phyloP scores from a whole-genome alignment of 495 filamentous ascomycete genomes.

The Penicillium silybi region DNA sequence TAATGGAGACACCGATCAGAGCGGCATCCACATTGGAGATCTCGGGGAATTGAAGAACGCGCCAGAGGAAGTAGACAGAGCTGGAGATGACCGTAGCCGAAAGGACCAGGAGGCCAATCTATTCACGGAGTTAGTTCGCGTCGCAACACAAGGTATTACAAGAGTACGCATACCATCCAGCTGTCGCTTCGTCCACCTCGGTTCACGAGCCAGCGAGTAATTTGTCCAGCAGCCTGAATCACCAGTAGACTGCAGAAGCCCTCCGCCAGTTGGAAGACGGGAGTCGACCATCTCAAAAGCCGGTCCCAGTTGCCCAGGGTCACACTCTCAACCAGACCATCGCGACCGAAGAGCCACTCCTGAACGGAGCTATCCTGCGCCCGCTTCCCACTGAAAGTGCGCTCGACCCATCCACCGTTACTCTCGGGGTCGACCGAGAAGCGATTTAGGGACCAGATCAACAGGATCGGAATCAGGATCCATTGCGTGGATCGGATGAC shows the following conservation, averaged over 20 bases:
- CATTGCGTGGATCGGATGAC: slow-evolving; percentile 73
- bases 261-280: slow-evolving; percentile 88
- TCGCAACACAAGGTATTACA: slow-evolving; percentile 3
- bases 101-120: slow-evolving; percentile 85
- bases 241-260: slow-evolving; percentile 96
- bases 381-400: slow-evolving; percentile 67
- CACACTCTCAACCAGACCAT: slow-evolving; percentile 70
- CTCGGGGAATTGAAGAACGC: slow-evolving; percentile 87
- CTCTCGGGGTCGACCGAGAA: slow-evolving; percentile 83
- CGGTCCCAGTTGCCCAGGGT: slow-evolving; percentile 88
- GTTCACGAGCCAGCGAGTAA: slow-evolving; percentile 95
- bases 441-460: slow-evolving; percentile 92
- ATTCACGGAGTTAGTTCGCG: slow-evolving; percentile 11
- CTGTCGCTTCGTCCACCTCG: slow-evolving; percentile 80
- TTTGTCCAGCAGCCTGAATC: slow-evolving; percentile 89
- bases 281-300: slow-evolving; percentile 86
- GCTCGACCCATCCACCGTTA: slow-evolving; percentile 69
- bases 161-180: slow-evolving; percentile 77
- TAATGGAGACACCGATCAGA: slow-evolving; percentile 86
- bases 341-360: slow-evolving; percentile 81
- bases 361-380: slow-evolving; percentile 60
- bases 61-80: slow-evolving; percentile 93
- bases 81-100: slow-evolving; percentile 90
- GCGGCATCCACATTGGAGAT: slow-evolving; percentile 92
- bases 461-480: slow-evolving; percentile 71